Base-by-base conservation (phyloP, 2,329 filamentous ascomycete species). In the Ceratocystis variospora region DNA sequence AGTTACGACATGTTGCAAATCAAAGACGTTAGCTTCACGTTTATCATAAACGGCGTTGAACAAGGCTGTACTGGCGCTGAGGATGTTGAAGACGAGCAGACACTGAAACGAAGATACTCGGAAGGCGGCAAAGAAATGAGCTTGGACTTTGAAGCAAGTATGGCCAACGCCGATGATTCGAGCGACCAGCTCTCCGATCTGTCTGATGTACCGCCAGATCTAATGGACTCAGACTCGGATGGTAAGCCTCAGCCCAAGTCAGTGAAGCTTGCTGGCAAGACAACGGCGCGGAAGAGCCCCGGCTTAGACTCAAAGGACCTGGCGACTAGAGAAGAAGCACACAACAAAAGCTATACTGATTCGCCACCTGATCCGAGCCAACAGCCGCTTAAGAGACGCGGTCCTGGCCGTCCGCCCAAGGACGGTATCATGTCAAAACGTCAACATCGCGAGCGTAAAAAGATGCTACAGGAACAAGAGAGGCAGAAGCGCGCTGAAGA, bases 391-490 rank as follows among this genome's bases (percentile, higher is more conserved):
- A 67, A 84, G 75, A 86, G 87, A 69, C 85, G 88, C 70, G 89
- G 89, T 15, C 89, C 89, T 8, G 89, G 89, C n/a, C 79, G 89
- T 64, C 89, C 89, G 22, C 89, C 89, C 0, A 92, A 92, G 76
- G 88, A 92, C 71, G 89, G 89, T 33, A 82, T 90, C 72, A 89
- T 91, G 84, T 92, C 88, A 0, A 91, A 91, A 75, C 80, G 89
- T 66, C 87, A 91, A 71, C 81, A 86, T 70, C 79, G 84, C 19
- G 74, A 85, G 61, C 79, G 85, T 6, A 84, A 86, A 75, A 87
- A 86, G 73, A 66, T 67, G 62, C 50, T 68, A 5, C 74, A 76
- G 65, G 76, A 78, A 67, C 74, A 77, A 68, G 76, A 78, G 68
- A 74, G 76, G n/a, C 37, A 61, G 41, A 53, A 64, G 33, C 28